These are phyloP conservation scores for Yamadazyma triangularis DNA, from an alignment of 1,139 yeast genomes.

Conservation along the genomic window DNA sequence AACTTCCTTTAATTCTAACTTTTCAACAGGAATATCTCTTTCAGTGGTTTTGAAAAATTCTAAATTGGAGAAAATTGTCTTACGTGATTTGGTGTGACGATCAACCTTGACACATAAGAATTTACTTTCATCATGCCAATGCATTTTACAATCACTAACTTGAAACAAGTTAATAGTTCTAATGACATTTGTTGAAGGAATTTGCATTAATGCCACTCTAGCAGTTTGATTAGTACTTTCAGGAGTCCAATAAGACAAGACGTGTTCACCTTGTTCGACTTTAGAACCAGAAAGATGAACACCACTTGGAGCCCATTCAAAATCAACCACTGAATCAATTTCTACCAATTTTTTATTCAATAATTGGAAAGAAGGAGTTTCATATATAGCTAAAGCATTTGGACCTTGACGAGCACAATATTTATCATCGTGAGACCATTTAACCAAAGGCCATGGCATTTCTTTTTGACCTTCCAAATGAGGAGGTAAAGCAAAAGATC, in stretches of 20 bases:
- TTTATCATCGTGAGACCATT: conserved; percentile 92
- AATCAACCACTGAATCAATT: conserved; percentile 83
- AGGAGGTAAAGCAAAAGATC: conserved; percentile 90
- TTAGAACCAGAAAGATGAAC: conserved; percentile 60
- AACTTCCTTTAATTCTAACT: conserved; percentile 86
- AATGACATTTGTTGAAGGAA: conserved; percentile 76
- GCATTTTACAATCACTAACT: conserved; percentile 85
- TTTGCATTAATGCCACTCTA: conserved; percentile 85
- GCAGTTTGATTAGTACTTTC: conserved; percentile 92
- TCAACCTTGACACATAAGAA: conserved; percentile 92
- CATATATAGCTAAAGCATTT: conserved; percentile 86
- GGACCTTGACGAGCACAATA: conserved; percentile 96
- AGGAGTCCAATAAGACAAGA: conserved; percentile 95
- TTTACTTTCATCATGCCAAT: conserved; percentile 91
- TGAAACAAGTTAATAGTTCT: conserved; percentile 94
- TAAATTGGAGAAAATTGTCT: conserved; percentile 85
- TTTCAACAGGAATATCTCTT: conserved; percentile 92
- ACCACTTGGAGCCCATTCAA: conserved; percentile 93
- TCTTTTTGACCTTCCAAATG: conserved; percentile 63
- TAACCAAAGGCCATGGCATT: conserved; percentile 95
- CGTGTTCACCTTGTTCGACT: conserved; percentile 52
- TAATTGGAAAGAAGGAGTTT: conserved; percentile 63
- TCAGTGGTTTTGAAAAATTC: conserved; percentile 88
- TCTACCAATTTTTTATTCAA: conserved; percentile 84
- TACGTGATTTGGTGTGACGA: conserved; percentile 93